Evolutionary conservation across 768 basidiomycete species (phyloP).

Genomic region (Lactifluus echinatus): DNA sequence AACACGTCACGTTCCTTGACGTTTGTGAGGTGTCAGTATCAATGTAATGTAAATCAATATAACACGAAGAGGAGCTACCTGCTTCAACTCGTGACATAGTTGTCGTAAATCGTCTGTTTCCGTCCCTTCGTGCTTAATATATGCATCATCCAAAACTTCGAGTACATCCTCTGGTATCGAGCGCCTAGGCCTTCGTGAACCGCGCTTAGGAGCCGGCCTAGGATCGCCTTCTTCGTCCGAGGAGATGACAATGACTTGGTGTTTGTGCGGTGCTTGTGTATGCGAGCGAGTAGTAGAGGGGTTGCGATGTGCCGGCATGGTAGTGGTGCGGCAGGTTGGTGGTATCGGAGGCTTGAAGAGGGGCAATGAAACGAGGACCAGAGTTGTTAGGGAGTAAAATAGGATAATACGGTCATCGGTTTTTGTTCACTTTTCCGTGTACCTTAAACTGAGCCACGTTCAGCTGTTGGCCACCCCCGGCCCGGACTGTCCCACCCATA

Average conservation of each 20-base stretch:
- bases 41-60: not conserved
- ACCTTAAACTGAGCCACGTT: too few relatives aligned
- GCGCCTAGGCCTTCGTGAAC: not conserved
- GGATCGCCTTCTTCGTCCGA: slow-evolving; percentile 15
- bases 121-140: slow-evolving; percentile 6
- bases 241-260: slow-evolving; percentile 13
- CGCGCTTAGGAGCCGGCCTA: not conserved
- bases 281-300: not conserved
- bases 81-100: slow-evolving; percentile 7
- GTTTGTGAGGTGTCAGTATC: not conserved
- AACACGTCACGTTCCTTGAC: slow-evolving; percentile 6
- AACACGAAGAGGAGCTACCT: not conserved
- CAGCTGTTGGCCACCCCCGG: not conserved
- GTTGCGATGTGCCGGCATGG: slow-evolving; percentile 11
- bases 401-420: not conserved
- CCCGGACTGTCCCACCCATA: not conserved
- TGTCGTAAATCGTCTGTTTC: not conserved
- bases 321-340: not conserved
- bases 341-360: not conserved
- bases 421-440: not conserved
- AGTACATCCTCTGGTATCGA: not conserved
- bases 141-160: slow-evolving; percentile 7
- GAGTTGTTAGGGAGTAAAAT: slow-evolving; percentile 2
- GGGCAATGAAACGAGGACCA: not conserved
- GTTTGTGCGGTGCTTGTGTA: not conserved